Evolutionary conservation across 768 basidiomycete species (phyloP).

Genomic region (Mycena metata): DNA sequence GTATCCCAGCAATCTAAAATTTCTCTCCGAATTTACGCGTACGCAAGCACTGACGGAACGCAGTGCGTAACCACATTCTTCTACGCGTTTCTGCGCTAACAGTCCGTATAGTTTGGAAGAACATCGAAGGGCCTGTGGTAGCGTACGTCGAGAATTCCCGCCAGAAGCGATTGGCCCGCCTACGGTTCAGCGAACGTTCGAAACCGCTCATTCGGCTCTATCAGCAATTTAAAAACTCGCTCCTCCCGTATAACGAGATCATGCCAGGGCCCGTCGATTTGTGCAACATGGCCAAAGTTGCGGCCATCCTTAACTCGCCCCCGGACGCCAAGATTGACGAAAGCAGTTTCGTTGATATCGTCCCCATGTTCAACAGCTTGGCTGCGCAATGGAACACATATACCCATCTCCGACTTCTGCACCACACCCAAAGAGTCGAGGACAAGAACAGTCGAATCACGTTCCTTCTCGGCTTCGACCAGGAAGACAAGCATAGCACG

Average conservation of each 20-base stretch:
- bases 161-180: constrained; percentile 13
- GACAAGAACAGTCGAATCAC: background rate
- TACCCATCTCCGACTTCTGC: background rate
- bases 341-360: background rate
- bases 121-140: background rate
- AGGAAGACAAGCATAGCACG: constrained; percentile 6
- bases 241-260: constrained; percentile 13
- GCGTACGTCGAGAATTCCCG: background rate
- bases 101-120: constrained; percentile 6
- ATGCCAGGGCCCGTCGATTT: constrained; percentile 22
- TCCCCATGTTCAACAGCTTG: constrained; percentile 4
- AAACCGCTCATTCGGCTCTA: constrained; percentile 20
- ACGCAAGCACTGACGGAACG: constrained; percentile 6
- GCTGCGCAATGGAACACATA: background rate
- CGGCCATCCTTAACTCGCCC: constrained; percentile 7
- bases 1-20: background rate
- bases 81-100: background rate
- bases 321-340: background rate
- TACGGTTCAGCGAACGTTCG: constrained; percentile 14
- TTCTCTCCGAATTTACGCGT: constrained; percentile 7
- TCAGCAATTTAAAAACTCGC: constrained; percentile 17
- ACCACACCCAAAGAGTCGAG: constrained; percentile 2
- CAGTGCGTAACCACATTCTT: background rate
- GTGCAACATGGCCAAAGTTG: background rate
- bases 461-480: constrained; percentile 6